Base-by-base conservation (phyloP, 306 rosid genomes). In the Lagenaria siceraria region DNA sequence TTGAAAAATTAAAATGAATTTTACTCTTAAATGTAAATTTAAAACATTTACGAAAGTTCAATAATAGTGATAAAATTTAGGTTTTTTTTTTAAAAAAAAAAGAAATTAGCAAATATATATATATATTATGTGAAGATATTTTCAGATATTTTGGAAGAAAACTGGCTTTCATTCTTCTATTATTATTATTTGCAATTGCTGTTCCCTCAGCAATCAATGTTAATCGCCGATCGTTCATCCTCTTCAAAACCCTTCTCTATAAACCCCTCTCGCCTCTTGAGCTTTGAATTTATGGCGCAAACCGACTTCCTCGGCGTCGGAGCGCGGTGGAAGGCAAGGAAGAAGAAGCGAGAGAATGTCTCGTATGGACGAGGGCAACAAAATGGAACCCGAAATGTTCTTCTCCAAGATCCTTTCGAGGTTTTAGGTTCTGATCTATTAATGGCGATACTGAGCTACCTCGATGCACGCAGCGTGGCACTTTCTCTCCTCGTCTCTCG, bases 401-500 rank as follows among this genome's bases (percentile, higher is more conserved):
- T 81, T 27, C 82, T 80, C 52, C 63, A 42, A 36, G 87, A 87
- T 66, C 90, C 87, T 54, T 25, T 82, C 38, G 70, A 69, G 80
- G 81, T 84, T 25, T 75, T 87, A 1, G 90, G 81, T 51, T 6
- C 24, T 55, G 87, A 84, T 38, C 65, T 82, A 12, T 78, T 86
- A 75, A n/a, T 31, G 75, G 40, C 22, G 62, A 80, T 86, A 38
- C 76, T 84, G 11, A 17, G 74, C 76, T 64, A 74, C 74, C 82
- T 84, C 54, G 85, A 86, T 74, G 85, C 89, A 60, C 85, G 83
- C 82, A 86, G 86, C 81, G 83, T 82, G 77, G 87, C 82, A 54
- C 86, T 79, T 33, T 86, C 86, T 58, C 87, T 84, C 81, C 79
- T 78, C 6, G 86, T 86, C 51, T 86, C 82, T 17, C 87, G 72